Evolutionary conservation across 2,329 filamentous ascomycete species (phyloP), one percentile per base, ranked within the genome.

Genomic region (Colletotrichum incanum): DNA sequence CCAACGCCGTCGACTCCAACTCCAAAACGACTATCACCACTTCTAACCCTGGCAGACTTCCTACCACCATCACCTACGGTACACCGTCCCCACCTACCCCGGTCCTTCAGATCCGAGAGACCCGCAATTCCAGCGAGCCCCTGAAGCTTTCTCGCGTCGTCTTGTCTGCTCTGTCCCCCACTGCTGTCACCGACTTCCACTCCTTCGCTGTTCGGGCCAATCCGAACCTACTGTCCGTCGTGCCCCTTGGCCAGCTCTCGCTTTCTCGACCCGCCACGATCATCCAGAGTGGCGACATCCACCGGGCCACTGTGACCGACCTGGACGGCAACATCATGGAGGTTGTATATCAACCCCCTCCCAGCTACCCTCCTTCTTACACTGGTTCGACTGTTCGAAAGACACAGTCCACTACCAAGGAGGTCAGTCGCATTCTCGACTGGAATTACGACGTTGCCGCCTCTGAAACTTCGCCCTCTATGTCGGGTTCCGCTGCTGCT

Each of bases 271-370:
- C 84, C 23, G 84, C 87, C 3, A 84, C 66, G 39, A 64, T 50
- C 50, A 56, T 61, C 41, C 58, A 67, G 74, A 78, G 77, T 78
- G 80, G 79, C 75, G 83, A 82, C 74, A 82, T 76, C 75, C 70
- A 72, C 59, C 81, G 77, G 83, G 88, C 82, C 85, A 90, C 84
- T 86, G 91, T 94, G 50, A 88, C 91, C 72, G 94, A 97, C 81
- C 88, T 94, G 66, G 94, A 97, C 83, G 93, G 93, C 62, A 97
- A 97, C 83, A 93, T 89, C 76, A 91, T 97, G 79, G 93, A 96
- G 79, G 93, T 94, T 39, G 90, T 95, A 61, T 93, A 91, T 79
- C 85, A 86, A 11, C 79, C 80, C 16, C 72, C 73, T 49, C 67
- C 75, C 49, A 74, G 75, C 56, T 83, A 84, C 62, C 76, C 80